A percentile compares a stretch with the other conserved stretches of the same genome.
Conservation (phyloP, 495 filamentous ascomycete genomes). For the Lineolata rhizophorae region DNA sequence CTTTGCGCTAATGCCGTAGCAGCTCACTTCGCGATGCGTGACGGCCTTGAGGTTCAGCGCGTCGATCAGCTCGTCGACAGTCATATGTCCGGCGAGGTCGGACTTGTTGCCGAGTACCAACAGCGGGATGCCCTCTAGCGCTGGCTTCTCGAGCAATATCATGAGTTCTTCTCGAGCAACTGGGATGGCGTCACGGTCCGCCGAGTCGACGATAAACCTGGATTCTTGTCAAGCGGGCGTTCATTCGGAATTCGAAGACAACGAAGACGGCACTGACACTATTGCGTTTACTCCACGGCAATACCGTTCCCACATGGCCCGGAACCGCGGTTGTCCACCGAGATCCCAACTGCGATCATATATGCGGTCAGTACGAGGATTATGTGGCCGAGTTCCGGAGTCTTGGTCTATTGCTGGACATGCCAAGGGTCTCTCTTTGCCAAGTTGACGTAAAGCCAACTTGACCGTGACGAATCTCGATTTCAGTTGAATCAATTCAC, state of each 20-base stretch:
- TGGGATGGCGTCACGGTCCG: conserved; percentile 60
- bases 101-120: conserved; percentile 98
- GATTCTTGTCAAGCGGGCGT: conserved; percentile 10
- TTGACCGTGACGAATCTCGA: too few species aligned
- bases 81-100: conserved; percentile 67
- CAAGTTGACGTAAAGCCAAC: too few species aligned
- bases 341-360: conserved; percentile 57
- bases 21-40: conserved; percentile 85
- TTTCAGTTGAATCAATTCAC: too few species aligned
- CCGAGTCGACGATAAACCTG: conserved; percentile 86
- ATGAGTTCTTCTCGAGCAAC: conserved; percentile 84
- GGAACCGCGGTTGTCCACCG: conserved; percentile 89
- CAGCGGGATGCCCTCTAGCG: conserved; percentile 73
- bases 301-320: conserved; percentile 98
- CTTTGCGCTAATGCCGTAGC: conserved; percentile 95
- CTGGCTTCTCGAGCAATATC: conserved; percentile 62
- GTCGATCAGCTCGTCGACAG: conserved; percentile 89
- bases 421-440: too few species aligned
- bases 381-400: neutral
- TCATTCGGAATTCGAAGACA: neutral
- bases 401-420: neutral
- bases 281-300: conserved; percentile 95
- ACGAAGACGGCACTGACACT: conserved; percentile 34
- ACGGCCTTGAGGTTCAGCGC: conserved; percentile 76
- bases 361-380: neutral